Conservation (phyloP, 768 basidiomycete genomes). For the Candolleomyces efflorescens region DNA sequence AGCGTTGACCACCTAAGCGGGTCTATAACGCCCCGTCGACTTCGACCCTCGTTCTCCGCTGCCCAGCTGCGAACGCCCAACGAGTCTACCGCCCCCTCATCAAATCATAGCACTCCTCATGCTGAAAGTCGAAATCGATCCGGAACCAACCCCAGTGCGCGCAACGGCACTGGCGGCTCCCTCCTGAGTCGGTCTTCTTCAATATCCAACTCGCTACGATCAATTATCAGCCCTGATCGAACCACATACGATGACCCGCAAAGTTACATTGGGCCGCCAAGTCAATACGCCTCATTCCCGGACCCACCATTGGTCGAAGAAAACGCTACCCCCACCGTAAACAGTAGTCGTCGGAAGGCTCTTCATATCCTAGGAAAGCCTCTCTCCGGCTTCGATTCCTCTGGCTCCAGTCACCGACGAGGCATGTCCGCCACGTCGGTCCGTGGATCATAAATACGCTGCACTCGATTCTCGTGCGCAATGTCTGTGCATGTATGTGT, state of each 20-base stretch:
- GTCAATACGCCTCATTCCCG: constrained; percentile 68
- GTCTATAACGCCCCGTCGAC: constrained; percentile 52
- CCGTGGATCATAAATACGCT: constrained; percentile 33
- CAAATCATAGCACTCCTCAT: constrained; percentile 26
- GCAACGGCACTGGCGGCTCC: constrained; percentile 37
- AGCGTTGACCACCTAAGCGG: constrained; percentile 44
- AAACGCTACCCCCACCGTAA: constrained; percentile 47
- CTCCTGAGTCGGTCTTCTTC: constrained; percentile 52
- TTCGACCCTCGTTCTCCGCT: constrained; percentile 75
- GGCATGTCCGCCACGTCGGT: constrained; percentile 50
- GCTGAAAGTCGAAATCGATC: constrained; percentile 56
- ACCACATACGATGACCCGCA: constrained; percentile 42
- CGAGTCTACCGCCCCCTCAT: constrained; percentile 27
- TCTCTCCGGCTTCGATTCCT: constrained; percentile 32
- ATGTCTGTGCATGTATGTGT: constrained; percentile 10
- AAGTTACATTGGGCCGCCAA: constrained; percentile 59
- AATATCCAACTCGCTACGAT: constrained; percentile 47
- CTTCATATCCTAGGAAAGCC: constrained; percentile 68
- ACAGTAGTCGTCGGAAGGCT: constrained; percentile 52
- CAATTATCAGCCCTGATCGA: constrained; percentile 31
- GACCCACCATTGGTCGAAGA: constrained; percentile 53
- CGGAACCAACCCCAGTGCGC: constrained; percentile 61
- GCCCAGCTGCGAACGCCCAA: constrained; percentile 62
- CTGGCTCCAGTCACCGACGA: constrained; percentile 41
- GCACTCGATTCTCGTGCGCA: constrained; percentile 12